Percentiles rank a stretch among this genome's conserved stretches.
Conservation (phyloP, 352 stramenopile genomes). For the Plasmopara viticola region DNA sequence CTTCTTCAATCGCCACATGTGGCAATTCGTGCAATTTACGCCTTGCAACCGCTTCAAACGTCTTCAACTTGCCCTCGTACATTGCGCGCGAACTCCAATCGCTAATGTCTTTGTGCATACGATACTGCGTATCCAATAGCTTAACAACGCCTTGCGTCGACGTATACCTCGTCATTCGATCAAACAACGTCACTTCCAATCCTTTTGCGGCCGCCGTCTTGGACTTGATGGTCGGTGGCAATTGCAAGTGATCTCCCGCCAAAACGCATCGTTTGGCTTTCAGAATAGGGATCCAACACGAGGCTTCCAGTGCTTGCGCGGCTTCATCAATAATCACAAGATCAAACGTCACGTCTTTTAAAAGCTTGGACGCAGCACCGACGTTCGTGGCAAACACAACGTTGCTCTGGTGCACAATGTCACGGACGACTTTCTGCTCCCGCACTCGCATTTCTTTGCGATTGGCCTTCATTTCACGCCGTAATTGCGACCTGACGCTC, state of each 20-base stretch:
- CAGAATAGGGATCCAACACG: constrained; percentile 95
- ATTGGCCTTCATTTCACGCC: constrained; percentile 85
- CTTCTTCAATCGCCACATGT: constrained; percentile 46
- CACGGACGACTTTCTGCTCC: constrained; percentile 90
- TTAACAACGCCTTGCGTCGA: constrained; percentile 55
- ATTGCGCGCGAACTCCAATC: constrained; percentile 93
- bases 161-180: constrained; percentile 83
- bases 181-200: constrained; percentile 93
- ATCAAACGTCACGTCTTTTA: constrained; percentile 91
- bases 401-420: constrained; percentile 89
- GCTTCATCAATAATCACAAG: constrained; percentile 96
- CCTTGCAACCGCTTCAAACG: constrained; percentile 67
- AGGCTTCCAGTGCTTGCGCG: constrained; percentile 94
- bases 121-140: constrained; percentile 96
- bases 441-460: constrained; percentile 92
- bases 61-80: constrained; percentile 87
- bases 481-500: constrained; percentile 35
- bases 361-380: constrained; percentile 86
- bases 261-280: constrained; percentile 86
- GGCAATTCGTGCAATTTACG: constrained; percentile 78
- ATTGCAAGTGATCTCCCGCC: constrained; percentile 93
- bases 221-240: constrained; percentile 96
- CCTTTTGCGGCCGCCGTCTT: constrained; percentile 62
- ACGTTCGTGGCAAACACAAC: constrained; percentile 97
- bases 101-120: constrained; percentile 95